These are phyloP conservation scores for Alternaria sp. DNA, from an alignment of 2,329 filamentous ascomycete genomes.

Conservation along the genomic window DNA sequence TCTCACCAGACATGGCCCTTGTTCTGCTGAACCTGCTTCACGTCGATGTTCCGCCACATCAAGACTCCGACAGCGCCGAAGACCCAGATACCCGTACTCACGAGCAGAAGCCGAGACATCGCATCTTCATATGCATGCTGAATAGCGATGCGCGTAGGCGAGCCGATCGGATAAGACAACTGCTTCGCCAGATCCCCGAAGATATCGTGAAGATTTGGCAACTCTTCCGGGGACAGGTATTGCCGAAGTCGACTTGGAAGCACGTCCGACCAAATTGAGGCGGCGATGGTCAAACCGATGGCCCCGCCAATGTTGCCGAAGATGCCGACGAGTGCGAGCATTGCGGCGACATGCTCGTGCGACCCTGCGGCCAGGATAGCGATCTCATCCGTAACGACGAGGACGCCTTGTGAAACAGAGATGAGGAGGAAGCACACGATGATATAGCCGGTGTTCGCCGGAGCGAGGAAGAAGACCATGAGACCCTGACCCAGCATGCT, in stretches of 20 bases:
- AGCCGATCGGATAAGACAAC: constrained; percentile 58
- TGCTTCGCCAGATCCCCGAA: constrained; percentile 62
- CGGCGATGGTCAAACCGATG: constrained; percentile 59
- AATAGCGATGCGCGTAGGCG: constrained; percentile 52
- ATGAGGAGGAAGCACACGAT: constrained; percentile 42
- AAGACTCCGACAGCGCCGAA: constrained; percentile 15
- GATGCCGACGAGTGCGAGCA: constrained; percentile 58
- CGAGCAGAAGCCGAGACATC: constrained; percentile 14
- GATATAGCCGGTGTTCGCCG: constrained; percentile 35
- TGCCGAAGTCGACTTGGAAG: constrained; percentile 15
- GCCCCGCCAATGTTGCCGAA: constrained; percentile 62
- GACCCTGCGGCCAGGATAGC: constrained; percentile 39
- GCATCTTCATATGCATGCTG: constrained; percentile 34
- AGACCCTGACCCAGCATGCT: constrained; percentile 29
- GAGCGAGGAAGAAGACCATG: constrained; percentile 38
- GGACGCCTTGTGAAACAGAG: constrained; percentile 27
- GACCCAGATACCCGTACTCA: constrained; percentile 11
- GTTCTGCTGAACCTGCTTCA: constrained; percentile 7
- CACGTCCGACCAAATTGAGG: constrained; percentile 65
- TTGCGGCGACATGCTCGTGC: constrained; percentile 55
- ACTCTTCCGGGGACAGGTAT: constrained; percentile 50
- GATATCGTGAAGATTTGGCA: constrained; percentile 48
- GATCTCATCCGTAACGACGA: constrained; percentile 32
- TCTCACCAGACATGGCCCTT: constrained; percentile 15
- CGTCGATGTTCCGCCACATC: constrained; percentile 18